Percentiles rank a stretch among this genome's conserved stretches.
Conservation (phyloP, 2,329 filamentous ascomycete species). For the Curvularia sp. region DNA sequence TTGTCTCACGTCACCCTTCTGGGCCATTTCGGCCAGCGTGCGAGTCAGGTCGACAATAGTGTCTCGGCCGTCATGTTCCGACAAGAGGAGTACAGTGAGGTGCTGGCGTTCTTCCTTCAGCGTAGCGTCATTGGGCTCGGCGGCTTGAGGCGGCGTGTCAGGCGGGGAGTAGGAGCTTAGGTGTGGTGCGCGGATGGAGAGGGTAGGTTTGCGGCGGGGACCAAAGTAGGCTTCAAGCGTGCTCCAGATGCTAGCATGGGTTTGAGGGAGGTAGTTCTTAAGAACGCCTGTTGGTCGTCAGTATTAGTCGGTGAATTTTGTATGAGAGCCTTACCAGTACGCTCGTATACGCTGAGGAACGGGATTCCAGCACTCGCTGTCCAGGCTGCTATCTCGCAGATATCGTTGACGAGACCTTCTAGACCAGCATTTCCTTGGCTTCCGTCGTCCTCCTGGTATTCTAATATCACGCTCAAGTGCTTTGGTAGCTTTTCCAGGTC, state of each 20-base stretch:
- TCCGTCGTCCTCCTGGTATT: slow-evolving; percentile 69
- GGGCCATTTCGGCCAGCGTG: slow-evolving; percentile 93
- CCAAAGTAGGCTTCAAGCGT: slow-evolving; percentile 92
- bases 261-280: slow-evolving; percentile 86
- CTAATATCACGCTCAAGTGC: slow-evolving; percentile 87
- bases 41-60: slow-evolving; percentile 95
- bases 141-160: slow-evolving; percentile 49
- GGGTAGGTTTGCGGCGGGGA: slow-evolving; percentile 66
- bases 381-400: slow-evolving; percentile 92
- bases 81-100: slow-evolving; percentile 77
- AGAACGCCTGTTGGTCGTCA: slow-evolving; percentile 69
- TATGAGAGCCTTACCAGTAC: slow-evolving; percentile 69
- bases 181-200: slow-evolving; percentile 77
- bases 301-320: not conserved
- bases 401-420: slow-evolving; percentile 85
- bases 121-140: slow-evolving; percentile 48
- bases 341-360: slow-evolving; percentile 88
- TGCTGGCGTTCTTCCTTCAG: slow-evolving; percentile 46
- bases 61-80: slow-evolving; percentile 85
- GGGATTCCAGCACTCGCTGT: slow-evolving; percentile 88
- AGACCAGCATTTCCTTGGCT: slow-evolving; percentile 72
- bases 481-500: slow-evolving; percentile 75
- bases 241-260: slow-evolving; percentile 77
- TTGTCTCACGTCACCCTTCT: slow-evolving; percentile 80
- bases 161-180: slow-evolving; percentile 64